Conservation (phyloP, 1,284 basidiomycete species). For the Cryptococcus amylolentus region DNA sequence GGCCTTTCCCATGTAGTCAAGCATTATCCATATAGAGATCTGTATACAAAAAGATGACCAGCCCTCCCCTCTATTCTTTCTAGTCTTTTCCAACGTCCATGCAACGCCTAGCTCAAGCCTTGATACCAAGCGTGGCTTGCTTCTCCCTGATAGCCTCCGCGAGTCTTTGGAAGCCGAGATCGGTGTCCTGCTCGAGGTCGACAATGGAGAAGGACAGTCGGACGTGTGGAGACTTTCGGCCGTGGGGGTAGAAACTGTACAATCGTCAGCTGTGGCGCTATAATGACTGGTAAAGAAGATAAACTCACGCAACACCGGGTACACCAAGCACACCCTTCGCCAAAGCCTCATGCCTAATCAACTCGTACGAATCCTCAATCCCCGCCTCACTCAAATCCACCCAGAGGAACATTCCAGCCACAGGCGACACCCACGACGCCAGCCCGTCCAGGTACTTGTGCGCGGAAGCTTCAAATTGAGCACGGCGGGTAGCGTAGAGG, state of each 20-base stretch:
- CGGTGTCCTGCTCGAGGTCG: slow-evolving; percentile 62
- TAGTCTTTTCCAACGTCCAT: too few species aligned
- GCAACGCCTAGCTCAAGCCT: too few species aligned
- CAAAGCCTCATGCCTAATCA: slow-evolving; percentile 75
- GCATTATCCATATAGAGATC: too few species aligned
- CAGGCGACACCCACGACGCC: slow-evolving; percentile 77
- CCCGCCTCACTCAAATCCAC: slow-evolving; percentile 51
- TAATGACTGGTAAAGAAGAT: neutral
- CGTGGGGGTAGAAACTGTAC: slow-evolving; percentile 64
- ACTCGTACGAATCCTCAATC: slow-evolving; percentile 62
- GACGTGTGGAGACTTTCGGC: slow-evolving; percentile 65
- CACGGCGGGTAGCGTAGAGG: slow-evolving; percentile 73
- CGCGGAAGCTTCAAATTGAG: slow-evolving; percentile 75
- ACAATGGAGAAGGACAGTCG: slow-evolving; percentile 75
- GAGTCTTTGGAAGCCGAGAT: slow-evolving; percentile 70
- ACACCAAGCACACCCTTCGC: slow-evolving; percentile 81
- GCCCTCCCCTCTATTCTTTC: too few species aligned
- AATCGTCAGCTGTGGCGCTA: slow-evolving; percentile 1
- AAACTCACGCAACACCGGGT: slow-evolving; percentile 59
- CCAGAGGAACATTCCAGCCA: slow-evolving; percentile 91
- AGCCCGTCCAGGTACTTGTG: slow-evolving; percentile 68
- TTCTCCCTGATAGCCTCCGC: slow-evolving; percentile 58
- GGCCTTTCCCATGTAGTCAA: too few species aligned
- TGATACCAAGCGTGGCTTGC: slow-evolving; percentile 17
- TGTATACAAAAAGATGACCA: too few species aligned